A percentile compares a stretch with the other conserved stretches of the same genome.
Conservation (phyloP, 495 filamentous ascomycete genomes). For the Tuber brumale region DNA sequence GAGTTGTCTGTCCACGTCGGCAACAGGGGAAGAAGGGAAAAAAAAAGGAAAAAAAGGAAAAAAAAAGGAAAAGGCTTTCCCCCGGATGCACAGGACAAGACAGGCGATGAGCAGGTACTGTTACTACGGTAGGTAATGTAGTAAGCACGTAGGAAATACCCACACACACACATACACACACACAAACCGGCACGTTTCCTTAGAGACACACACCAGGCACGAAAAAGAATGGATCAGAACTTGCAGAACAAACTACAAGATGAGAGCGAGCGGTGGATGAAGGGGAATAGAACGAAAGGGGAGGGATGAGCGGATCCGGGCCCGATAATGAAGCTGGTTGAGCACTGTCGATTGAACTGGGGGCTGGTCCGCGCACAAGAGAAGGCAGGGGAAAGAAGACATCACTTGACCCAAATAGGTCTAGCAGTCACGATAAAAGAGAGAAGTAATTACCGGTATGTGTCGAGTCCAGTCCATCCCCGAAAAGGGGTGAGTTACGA, state of each 20-base stretch:
- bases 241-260: neutral
- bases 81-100: slow-evolving; percentile 2
- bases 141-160: neutral
- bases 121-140: neutral
- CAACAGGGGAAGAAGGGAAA: neutral
- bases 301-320: neutral
- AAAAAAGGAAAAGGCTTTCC: neutral
- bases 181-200: neutral
- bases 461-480: neutral
- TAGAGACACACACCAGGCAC: neutral
- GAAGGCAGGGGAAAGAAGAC: neutral
- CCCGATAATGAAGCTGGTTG: slow-evolving; percentile 1
- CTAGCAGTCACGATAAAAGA: neutral
- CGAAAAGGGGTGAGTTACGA: neutral
- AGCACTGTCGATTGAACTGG: neutral
- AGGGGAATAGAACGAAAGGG: neutral
- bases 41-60: neutral
- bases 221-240: neutral
- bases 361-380: neutral
- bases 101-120: slow-evolving; percentile 1
- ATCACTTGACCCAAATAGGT: slow-evolving; percentile 1
- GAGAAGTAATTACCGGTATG: neutral
- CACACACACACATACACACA: neutral
- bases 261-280: neutral
- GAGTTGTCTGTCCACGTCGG: slow-evolving; percentile 4